These are phyloP conservation scores for Camellia oleifera DNA, from an alignment of 179 eudicot species.

Conservation along the genomic window DNA sequence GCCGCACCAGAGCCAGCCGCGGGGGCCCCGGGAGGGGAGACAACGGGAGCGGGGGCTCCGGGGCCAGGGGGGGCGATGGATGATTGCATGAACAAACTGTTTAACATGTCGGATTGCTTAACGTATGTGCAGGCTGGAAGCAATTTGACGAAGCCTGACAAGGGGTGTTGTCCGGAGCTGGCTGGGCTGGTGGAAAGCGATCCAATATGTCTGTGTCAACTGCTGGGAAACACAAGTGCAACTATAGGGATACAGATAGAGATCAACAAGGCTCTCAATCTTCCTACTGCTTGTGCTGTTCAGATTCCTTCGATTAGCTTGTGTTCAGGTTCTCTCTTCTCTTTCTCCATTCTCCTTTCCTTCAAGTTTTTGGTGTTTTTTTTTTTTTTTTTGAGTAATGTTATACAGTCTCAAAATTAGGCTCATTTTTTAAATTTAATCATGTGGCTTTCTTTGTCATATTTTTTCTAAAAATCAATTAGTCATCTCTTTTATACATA, in stretches of 20 bases:
- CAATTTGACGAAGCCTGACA: slow-evolving; percentile 37
- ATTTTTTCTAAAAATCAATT: too few species aligned
- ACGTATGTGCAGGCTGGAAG: slow-evolving; percentile 48
- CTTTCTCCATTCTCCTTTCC: not conserved
- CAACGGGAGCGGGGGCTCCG: not conserved
- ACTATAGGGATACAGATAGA: slow-evolving; percentile 32
- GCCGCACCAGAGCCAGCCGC: not conserved
- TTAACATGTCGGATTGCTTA: slow-evolving; percentile 49
- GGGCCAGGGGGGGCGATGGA: slow-evolving; percentile 23
- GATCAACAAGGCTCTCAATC: slow-evolving; percentile 35
- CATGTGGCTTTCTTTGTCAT: too few species aligned
- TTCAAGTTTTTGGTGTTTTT: too few species aligned
- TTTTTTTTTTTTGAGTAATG: too few species aligned
- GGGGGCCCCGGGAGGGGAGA: not conserved
- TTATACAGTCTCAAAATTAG: too few species aligned
- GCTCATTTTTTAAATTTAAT: too few species aligned
- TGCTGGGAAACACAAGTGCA: slow-evolving; percentile 24
- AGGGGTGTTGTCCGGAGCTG: slow-evolving; percentile 53
- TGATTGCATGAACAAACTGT: slow-evolving; percentile 33
- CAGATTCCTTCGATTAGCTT: slow-evolving; percentile 27
- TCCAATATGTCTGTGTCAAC: slow-evolving; percentile 46
- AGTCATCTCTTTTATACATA: too few species aligned
- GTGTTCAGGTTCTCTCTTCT: slow-evolving; percentile 28
- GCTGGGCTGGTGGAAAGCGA: slow-evolving; percentile 43
- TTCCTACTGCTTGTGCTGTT: slow-evolving; percentile 42